Base-by-base conservation (phyloP, 2,329 filamentous ascomycete genomes). In the Monosporascus sp. region DNA sequence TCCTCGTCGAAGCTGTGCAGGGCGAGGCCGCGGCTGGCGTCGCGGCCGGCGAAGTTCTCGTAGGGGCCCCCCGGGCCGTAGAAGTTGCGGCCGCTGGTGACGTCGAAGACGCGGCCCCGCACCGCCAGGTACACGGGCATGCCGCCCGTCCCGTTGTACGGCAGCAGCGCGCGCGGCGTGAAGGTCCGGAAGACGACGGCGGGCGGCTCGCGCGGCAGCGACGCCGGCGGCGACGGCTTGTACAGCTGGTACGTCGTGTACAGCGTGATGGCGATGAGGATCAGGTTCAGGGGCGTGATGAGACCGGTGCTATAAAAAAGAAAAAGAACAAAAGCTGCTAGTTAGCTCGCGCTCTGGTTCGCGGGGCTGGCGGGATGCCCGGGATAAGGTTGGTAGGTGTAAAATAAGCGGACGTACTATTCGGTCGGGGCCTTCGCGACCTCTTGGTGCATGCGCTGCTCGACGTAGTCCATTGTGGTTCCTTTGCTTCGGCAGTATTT, bases 31-130 rank as follows among this genome's bases (percentile, higher is more conserved):
- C 93, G 81, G 59, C 83, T 90, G 20, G 94, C 94, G 72, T 99
- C 94, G 39, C 92, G 79, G 0, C 94, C 94, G 0, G 94, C 94
- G 68, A 99, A 99, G 75, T 97, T 97, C 70, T 87, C 86, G 71
- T 99, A 99, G 2, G 93, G 91, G 0, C 93, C 93, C 14, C 91
- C 92, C 20, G 94, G 94, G 4, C 94, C 94, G 74, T 99, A 99
- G 72, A 97, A 97, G 76, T 95, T 92, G 65, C 87, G 83, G 24
- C 94, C 93, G 15, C 84, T 75, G 0, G 86, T 84, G 24, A 97
- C 93, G 68, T 99, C 94, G 69, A 97, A 97, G 58, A 97, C 87
- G 49, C 84, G 85, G 50, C 94, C 92, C 43, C 90, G 88, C 18
- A 97, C 91, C n/a, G 90, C 89, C 48, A 99, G 82, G 72, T 90